Percentiles rank a stretch among this genome's conserved stretches.
Evolutionary conservation across 2,329 filamentous ascomycete species (phyloP).

Genomic region (Cladophialophora psammophila): DNA sequence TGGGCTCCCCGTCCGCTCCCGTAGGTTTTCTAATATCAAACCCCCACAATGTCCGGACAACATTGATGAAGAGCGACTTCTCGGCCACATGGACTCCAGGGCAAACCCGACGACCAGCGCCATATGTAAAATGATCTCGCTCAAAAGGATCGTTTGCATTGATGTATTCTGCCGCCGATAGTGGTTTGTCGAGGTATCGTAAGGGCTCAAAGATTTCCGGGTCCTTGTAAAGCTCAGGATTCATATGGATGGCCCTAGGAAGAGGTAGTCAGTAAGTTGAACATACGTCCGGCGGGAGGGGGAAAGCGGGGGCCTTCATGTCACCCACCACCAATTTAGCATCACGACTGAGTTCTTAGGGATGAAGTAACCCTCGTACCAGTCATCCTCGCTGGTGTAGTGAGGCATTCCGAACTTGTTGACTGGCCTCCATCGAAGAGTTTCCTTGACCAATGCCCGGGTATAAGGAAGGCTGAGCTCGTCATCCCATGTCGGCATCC

Average conservation of each 20-base stretch:
- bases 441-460: slow-evolving; percentile 51
- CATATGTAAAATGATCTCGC: slow-evolving; percentile 16
- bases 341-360: neutral
- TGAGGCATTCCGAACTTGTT: neutral
- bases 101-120: slow-evolving; percentile 4
- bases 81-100: slow-evolving; percentile 15
- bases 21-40: slow-evolving; percentile 6
- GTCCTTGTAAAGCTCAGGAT: neutral
- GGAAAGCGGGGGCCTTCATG: too few relatives aligned
- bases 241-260: slow-evolving; percentile 5
- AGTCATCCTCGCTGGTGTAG: neutral
- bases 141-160: slow-evolving; percentile 4
- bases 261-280: neutral
- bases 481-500: slow-evolving; percentile 43
- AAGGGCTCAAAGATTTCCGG: slow-evolving; percentile 3
- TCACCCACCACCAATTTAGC: neutral
- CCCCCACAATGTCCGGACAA: slow-evolving; percentile 10
- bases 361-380: neutral
- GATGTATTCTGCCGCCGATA: slow-evolving; percentile 2
- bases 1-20: neutral
- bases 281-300: too few relatives aligned
- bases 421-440: slow-evolving; percentile 52
- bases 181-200: neutral
- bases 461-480: slow-evolving; percentile 46
- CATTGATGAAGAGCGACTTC: slow-evolving; percentile 11